Conservation (phyloP, 192 early-diverging fungal genomes). For the Linnemannia hyalina region DNA sequence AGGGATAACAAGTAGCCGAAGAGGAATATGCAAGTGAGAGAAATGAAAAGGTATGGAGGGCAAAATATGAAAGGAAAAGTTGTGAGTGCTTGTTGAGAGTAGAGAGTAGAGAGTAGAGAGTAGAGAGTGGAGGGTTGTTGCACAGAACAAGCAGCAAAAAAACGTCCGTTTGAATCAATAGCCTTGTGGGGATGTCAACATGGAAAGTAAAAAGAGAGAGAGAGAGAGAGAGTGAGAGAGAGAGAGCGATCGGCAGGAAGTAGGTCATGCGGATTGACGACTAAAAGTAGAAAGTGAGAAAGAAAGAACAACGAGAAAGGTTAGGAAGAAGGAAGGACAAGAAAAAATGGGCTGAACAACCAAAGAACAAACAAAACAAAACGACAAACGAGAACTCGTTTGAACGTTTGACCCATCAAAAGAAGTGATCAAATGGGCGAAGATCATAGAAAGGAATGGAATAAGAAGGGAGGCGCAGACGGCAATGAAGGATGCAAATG, state of each 20-base stretch:
- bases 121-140: too few species aligned
- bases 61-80: background rate
- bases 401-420: background rate
- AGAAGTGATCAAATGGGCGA: background rate
- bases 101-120: background rate
- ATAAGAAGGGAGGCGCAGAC: background rate
- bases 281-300: background rate
- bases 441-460: constrained; percentile 2
- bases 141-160: background rate
- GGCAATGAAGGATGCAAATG: background rate
- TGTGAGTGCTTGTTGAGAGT: background rate
- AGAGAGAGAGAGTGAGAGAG: background rate
- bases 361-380: background rate
- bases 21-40: background rate
- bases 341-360: background rate
- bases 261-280: background rate
- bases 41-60: background rate
- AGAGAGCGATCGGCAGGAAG: background rate
- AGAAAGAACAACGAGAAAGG: background rate
- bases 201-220: background rate
- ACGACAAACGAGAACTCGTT: background rate
- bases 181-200: background rate
- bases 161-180: background rate
- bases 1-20: background rate
- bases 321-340: background rate